Conservation (phyloP, 495 filamentous ascomycete species). For the Annulohypoxylon maeteangense region DNA sequence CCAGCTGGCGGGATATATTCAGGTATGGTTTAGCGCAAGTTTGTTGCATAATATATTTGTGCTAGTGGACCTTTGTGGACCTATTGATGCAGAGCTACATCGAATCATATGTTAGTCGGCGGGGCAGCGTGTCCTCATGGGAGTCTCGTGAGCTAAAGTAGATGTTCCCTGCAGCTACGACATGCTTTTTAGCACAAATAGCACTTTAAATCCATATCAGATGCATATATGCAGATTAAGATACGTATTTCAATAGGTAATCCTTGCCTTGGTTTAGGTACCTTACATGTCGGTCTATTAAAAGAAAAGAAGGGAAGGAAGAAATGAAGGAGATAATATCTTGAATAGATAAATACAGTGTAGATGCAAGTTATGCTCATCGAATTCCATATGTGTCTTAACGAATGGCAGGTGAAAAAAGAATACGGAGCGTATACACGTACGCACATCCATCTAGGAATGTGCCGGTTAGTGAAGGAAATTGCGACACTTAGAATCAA, state of each 20-base stretch:
- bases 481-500: neutral
- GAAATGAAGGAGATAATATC: neutral
- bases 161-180: neutral
- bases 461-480: neutral
- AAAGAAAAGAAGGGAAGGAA: neutral
- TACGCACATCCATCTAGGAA: neutral
- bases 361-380: neutral
- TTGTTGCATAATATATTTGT: slow-evolving; percentile 37
- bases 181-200: neutral
- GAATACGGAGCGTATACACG: neutral
- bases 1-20: slow-evolving; percentile 22
- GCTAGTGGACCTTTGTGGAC: slow-evolving; percentile 8
- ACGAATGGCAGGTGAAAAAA: neutral
- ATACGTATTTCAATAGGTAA: neutral
- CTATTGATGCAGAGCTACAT: slow-evolving; percentile 28
- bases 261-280: neutral
- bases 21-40: slow-evolving; percentile 7
- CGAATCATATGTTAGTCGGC: slow-evolving; percentile 37
- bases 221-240: neutral
- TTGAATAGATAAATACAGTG: neutral
- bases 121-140: slow-evolving; percentile 23
- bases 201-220: neutral
- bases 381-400: neutral
- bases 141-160: slow-evolving; percentile 36
- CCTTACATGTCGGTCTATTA: neutral